phyloP scores from a whole-genome alignment of 1,284 basidiomycete genomes.

The Tausonia pullulans region DNA sequence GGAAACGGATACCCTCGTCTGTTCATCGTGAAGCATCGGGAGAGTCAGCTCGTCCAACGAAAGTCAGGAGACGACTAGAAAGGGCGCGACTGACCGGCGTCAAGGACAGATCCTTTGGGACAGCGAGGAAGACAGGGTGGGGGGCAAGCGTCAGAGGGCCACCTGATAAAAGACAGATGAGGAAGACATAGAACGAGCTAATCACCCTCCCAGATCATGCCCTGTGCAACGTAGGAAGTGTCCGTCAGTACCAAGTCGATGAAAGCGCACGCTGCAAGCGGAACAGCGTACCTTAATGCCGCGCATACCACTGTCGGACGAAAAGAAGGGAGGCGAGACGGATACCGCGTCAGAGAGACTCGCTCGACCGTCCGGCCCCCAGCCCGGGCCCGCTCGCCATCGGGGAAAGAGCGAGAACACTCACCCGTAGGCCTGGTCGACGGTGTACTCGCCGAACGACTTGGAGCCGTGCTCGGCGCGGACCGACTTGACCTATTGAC shows the following conservation, averaged over 20 bases:
- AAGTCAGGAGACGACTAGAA: neutral
- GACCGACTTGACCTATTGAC: conserved; percentile 60
- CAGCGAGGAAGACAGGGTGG: neutral
- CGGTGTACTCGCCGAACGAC: conserved; percentile 74
- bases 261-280: neutral
- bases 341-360: neutral
- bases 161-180: neutral
- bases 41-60: neutral
- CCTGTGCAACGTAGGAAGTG: conserved; percentile 20
- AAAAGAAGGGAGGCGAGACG: conserved; percentile 15
- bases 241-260: neutral
- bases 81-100: conserved; percentile 49
- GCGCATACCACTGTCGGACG: conserved; percentile 68
- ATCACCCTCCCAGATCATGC: conserved; percentile 73
- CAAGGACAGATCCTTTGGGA: conserved; percentile 62
- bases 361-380: neutral
- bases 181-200: neutral
- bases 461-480: conserved; percentile 78
- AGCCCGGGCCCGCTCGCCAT: neutral
- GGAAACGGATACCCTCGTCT: conserved; percentile 96
- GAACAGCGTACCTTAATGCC: conserved; percentile 43
- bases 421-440: conserved; percentile 80
- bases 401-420: conserved; percentile 21
- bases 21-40: conserved; percentile 11
- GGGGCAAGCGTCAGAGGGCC: neutral